Evolutionary conservation across 1,139 yeast genomes (phyloP), one percentile per base, ranked within the genome.

Genomic region (Yarrowia galli): DNA sequence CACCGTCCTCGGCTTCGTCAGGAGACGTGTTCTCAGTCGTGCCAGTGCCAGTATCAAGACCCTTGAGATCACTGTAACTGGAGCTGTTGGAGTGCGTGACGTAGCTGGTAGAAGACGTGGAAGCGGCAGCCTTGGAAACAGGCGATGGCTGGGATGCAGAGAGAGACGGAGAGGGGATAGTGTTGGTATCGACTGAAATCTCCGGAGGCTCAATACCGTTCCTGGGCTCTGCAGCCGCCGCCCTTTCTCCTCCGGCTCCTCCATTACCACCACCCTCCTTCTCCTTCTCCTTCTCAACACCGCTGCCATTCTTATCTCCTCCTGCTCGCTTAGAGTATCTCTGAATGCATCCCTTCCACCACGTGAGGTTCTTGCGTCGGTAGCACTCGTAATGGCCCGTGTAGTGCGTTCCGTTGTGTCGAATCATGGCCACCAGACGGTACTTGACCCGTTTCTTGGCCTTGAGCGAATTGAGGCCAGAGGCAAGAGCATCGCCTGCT

Each of bases 321-420:
- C 38, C 58, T 5, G 58, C 60, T 6, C 61, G 45, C 36, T 46
- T 46, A 36, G 54, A 46, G 25, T 61, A 61, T 15, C 66, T 20
- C 56, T 61, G 66, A 12, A 61, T 46, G 25, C 56, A 61, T 15
- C 66, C 66, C 38, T 67, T 51, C 77, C 77, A 75, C 71, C 73
- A 73, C 5, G 64, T 69, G 67, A 73, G 68, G 67, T 73, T 73
- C 71, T 76, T 76, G 25, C 79, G 75, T 18, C 80, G 73, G 66
- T 75, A 76, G 66, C 80, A 77, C 67, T 79, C 80, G 69, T 74
- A 95, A 75, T 95, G 99, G 0, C 98, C 99, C 63, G 88, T 87
- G 22, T 89, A 84, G 77, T 95, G 98, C 0, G 96, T 87, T 0
- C 98, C 99, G 67, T 88, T 86, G 75, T 95, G 99, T 70, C 92